Evolutionary conservation across 2,329 filamentous ascomycete genomes (phyloP), one percentile per base, ranked within the genome.

Genomic region (Albifimbria verrucaria): DNA sequence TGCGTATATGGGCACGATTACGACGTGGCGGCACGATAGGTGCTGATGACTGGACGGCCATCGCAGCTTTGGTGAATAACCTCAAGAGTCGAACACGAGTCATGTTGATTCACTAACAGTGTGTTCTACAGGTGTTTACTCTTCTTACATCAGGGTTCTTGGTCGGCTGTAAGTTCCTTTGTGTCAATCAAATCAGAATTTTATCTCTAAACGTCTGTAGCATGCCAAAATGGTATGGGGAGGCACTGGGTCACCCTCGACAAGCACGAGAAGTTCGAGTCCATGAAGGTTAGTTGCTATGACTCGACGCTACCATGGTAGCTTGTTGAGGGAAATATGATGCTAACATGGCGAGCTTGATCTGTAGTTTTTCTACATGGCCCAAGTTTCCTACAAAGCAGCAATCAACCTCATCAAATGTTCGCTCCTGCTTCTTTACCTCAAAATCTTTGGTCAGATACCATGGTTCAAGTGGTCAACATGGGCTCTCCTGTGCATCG

Each of bases 381-480:
- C 55, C 11, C 63, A 67, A 50, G 54, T 65, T 45, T 61, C 64
- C 24, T 71, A 70, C 54, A 68, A 68, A 36, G 56, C 63, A 10
- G 59, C 62, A 43, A 63, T 70, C 46, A 66, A 63, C 42, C 54
- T 67, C 28, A 64, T 64, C 51, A 71, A 71, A 46, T 59, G 64
- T 47, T 69, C 65, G 25, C 66, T 71, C 26, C 57, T 71, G 28
- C 57, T 70, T 6, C 60, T 70, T 1, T 71, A 71, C 55, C 59
- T 65, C 10, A 64, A 62, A 12, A 68, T 70, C 15, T 69, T 71
- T 55, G 32, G 49, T 47, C 62, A 60, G 52, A 53, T 68, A 24
- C 60, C 62, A 18, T 63, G 60, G 42, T 62, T 64, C 46, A 63
- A 62, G 18, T 64, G 58, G 47, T 49, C 62, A 4, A 59, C 60